Evolutionary conservation across 2,329 filamentous ascomycete genomes (phyloP), one percentile per base, ranked within the genome.

Genomic region (Rugonectria rugulosa): DNA sequence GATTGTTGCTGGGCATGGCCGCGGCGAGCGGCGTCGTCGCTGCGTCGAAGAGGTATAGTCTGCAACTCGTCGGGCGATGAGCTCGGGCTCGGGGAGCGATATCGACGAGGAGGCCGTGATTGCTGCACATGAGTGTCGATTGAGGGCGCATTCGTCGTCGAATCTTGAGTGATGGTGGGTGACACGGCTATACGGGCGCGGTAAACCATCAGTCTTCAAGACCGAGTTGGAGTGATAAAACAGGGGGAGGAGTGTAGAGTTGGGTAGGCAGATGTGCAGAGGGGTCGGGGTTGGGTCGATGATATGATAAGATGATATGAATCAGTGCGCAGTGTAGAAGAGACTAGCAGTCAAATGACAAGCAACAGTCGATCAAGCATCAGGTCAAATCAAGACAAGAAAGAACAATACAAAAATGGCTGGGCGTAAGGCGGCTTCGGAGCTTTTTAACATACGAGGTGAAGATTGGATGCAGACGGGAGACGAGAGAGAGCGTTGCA

Each of bases 401-500:
- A 26, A 34, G 12, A 24, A 41, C 37, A 20, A 36, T 29, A 29
- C 12, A 12, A 29, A 7, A 29, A 12, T 7, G 7, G 26, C 7
- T 29, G 26, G 46, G 26, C 46, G 27, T 26, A 19, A 32, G 44
- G 60, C 52, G 54, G 53, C 56, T 60, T 46, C 58, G 56, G 56
- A 54, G 45, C 43, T 57, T 40, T 40, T 24, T 42, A 63, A 88
- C 86, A 72, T 86, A 88, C 85, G 80, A 68, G 81, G 77, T 73
- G 82, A 81, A 64, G 81, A 77, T 68, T 80, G 78, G 63, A 80
- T 77, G 75, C 80, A 80, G 74, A 84, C 83, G 66, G 84, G 82
- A 72, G 85, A 87, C 63, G 86, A 87, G 60, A 82, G 77, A 61
- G 83, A 85, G 67, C 81, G 81, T 75, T 86, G 81, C 82, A 85